Percentiles rank a stretch among this genome's conserved stretches.
phyloP scores from a whole-genome alignment of 2,329 filamentous ascomycete genomes.

The Alternaria hordeiaustralica region DNA sequence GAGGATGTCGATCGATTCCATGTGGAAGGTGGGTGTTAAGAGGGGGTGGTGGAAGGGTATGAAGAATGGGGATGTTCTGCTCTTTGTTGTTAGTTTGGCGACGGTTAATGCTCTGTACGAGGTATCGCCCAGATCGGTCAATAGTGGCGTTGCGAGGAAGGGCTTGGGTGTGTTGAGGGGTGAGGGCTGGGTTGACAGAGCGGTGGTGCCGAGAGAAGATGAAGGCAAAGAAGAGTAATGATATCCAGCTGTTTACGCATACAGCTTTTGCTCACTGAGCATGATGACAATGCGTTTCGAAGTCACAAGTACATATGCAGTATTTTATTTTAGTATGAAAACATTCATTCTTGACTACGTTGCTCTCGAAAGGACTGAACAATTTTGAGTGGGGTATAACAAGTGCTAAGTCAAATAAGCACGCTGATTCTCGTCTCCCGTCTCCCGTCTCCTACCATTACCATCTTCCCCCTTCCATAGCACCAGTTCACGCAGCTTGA shows the following conservation, averaged over 20 bases:
- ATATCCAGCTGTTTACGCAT: background rate
- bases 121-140: slow-evolving; percentile 70
- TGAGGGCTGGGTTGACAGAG: slow-evolving; percentile 75
- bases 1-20: slow-evolving; percentile 77
- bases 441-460: slow-evolving; percentile 28
- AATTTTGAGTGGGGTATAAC: slow-evolving; percentile 22
- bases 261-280: background rate
- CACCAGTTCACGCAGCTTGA: background rate
- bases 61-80: slow-evolving; percentile 79
- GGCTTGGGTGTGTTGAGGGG: slow-evolving; percentile 75
- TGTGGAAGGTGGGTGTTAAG: slow-evolving; percentile 96
- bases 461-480: background rate
- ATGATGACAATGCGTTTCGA: background rate
- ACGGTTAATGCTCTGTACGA: slow-evolving; percentile 81
- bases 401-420: slow-evolving; percentile 10
- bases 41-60: slow-evolving; percentile 84
- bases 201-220: slow-evolving; percentile 18
- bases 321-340: background rate
- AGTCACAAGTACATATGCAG: background rate
- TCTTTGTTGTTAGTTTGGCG: slow-evolving; percentile 82
- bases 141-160: slow-evolving; percentile 72
- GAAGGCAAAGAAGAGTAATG: slow-evolving; percentile 12
- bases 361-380: background rate
- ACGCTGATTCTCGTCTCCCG: background rate
- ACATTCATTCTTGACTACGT: background rate